Evolutionary conservation across 163 green algal genomes (phyloP), one percentile per base, ranked within the genome.

Genomic region (Smithsoniella earleae): DNA sequence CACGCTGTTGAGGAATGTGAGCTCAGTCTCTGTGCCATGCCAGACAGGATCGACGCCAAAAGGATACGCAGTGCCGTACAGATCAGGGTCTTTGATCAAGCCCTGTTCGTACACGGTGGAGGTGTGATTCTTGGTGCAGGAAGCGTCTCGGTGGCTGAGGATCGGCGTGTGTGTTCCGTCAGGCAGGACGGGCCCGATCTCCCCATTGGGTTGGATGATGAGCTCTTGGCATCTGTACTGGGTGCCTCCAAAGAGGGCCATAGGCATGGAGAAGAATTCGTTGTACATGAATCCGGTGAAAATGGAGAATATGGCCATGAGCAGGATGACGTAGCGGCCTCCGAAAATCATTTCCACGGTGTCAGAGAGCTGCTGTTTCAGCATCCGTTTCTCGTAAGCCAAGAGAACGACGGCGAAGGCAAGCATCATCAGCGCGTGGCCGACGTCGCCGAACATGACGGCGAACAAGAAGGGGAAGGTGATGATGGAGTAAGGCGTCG

Each of bases 391-490:
- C 82, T 99, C 94, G n/a, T 89, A 88, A 25, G 84, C 18, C 2
- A 99, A 79, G 75, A 99, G 66, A 66, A 82, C 90, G 4, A 86
- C 36, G 2, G 86, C 88, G 52, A 91, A 89, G 22, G 88, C 8
- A 18, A 97, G 81, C 89, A 99, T 93, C 3, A 98, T 76, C 34
- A 95, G 62, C 31, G 86, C 94, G 75, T 99, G 94, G 0, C 93
- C 94, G 66, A 97, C 81, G 81, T 98, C 93, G 45, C 92, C 93
- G 83, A 99, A 99, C 94, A 99, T 99, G 81, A 99, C 87, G 27
- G 94, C 91, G 73, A 99, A 99, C 16, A 99, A 82, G 85, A 99
- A 99, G 30, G 94, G 94, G 80, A 99, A 99, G 55, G 94, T 98
- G 62, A 96, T 86, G 58, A 98, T 94, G 66, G 94, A 95, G 79